A percentile compares a stretch with the other conserved stretches of the same genome.
phyloP scores from a whole-genome alignment of 2,329 filamentous ascomycete species.

The Phialocephala subalpina region DNA sequence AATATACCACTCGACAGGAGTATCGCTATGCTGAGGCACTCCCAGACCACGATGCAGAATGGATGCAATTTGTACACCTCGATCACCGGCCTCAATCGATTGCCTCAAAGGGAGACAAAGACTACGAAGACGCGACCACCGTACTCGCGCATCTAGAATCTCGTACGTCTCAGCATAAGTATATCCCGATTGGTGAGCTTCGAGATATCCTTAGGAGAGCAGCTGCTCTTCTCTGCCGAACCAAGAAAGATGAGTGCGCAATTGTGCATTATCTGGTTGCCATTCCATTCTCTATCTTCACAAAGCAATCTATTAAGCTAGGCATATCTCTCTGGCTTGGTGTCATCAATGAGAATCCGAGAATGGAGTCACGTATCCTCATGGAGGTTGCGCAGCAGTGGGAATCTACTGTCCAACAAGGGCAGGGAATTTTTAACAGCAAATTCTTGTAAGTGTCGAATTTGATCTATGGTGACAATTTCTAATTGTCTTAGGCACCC shows the following conservation, averaged over 20 bases:
- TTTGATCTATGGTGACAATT: background rate
- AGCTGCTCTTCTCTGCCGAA: slow-evolving; percentile 85
- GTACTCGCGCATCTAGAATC: slow-evolving; percentile 78
- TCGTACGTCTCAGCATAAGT: slow-evolving; percentile 72
- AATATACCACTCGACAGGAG: slow-evolving; percentile 96
- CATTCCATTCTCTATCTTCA: slow-evolving; percentile 93
- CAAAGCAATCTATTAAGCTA: slow-evolving; percentile 93
- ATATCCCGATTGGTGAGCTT: slow-evolving; percentile 76
- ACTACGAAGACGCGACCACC: slow-evolving; percentile 66
- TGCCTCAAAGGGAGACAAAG: slow-evolving; percentile 56
- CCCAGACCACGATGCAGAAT: slow-evolving; percentile 72
- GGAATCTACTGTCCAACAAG: slow-evolving; percentile 82
- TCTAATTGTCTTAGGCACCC: slow-evolving; percentile 59
- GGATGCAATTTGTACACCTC: slow-evolving; percentile 66
- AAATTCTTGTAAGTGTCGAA: slow-evolving; percentile 62
- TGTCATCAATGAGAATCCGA: slow-evolving; percentile 94
- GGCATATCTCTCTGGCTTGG: slow-evolving; percentile 97
- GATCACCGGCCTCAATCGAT: slow-evolving; percentile 53
- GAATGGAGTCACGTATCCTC: slow-evolving; percentile 85
- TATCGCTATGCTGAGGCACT: slow-evolving; percentile 87
- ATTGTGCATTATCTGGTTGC: slow-evolving; percentile 88
- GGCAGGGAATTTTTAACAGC: slow-evolving; percentile 82
- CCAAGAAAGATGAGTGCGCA: slow-evolving; percentile 75
- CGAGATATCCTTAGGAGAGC: slow-evolving; percentile 85
- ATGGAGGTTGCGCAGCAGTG: slow-evolving; percentile 90